Conservation (phyloP, 169 alveolate species). For the Miamiensis avidus region DNA sequence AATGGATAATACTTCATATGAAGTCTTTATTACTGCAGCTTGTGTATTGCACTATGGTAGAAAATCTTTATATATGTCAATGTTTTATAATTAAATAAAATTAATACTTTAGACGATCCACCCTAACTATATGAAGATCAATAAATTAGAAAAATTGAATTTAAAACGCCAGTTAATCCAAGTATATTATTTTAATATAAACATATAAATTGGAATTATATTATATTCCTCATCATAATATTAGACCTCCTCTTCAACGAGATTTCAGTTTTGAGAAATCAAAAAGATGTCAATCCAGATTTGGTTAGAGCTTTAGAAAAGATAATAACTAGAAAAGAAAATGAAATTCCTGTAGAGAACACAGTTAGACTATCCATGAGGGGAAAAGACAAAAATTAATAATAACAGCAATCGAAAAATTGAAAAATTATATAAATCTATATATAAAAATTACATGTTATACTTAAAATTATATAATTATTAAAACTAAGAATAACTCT, state of each 20-base stretch:
- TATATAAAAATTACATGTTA: no score
- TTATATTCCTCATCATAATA: no score
- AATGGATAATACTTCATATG: not conserved
- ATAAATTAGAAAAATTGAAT: no score
- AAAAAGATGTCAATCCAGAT: not conserved
- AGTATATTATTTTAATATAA: not conserved
- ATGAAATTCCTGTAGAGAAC: not conserved
- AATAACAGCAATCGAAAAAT: no score
- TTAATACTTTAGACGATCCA: not conserved
- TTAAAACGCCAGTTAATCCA: not conserved
- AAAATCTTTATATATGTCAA: no score
- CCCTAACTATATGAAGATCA: not conserved
- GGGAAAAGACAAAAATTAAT: no score
- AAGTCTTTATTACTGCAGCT: not conserved
- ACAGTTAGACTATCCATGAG: not conserved
- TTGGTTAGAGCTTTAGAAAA: not conserved
- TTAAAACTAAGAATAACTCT: no score
- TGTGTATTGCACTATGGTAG: not conserved
- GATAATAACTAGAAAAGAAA: not conserved
- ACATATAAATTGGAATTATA: not conserved
- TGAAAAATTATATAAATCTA: no score
- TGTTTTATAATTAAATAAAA: no score
- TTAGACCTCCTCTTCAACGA: not conserved
- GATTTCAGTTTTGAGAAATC: not conserved
- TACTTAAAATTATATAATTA: no score